phyloP scores from a whole-genome alignment of 352 stramenopile species.

The Pythium volutum region DNA sequence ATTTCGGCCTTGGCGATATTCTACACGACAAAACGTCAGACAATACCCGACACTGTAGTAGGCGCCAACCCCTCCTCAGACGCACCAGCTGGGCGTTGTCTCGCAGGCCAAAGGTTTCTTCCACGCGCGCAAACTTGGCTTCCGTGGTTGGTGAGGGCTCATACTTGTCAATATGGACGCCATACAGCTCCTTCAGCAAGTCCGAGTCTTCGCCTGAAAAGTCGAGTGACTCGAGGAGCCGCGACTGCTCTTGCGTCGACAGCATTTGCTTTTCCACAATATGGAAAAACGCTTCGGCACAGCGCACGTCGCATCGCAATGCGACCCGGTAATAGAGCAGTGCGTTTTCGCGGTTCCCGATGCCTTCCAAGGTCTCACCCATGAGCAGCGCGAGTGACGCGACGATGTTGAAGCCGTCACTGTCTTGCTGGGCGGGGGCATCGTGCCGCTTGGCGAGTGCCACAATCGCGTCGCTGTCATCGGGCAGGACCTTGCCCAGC shows the following conservation, averaged over 20 bases:
- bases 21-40: conserved; percentile 23
- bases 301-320: conserved; percentile 81
- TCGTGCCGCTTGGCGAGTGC: conserved; percentile 41
- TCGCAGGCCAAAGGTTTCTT: conserved; percentile 49
- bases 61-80: background rate
- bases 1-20: conserved; percentile 73
- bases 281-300: conserved; percentile 72
- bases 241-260: conserved; percentile 56
- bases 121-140: conserved; percentile 60
- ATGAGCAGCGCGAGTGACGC: conserved; percentile 76
- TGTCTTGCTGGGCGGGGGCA: conserved; percentile 2
- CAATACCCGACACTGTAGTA: background rate
- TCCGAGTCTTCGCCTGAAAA: conserved; percentile 62
- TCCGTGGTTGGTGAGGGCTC: conserved; percentile 44
- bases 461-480: conserved; percentile 55
- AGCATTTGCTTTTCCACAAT: conserved; percentile 88
- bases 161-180: conserved; percentile 76
- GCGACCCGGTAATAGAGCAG: conserved; percentile 71
- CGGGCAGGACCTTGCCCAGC: conserved; percentile 52
- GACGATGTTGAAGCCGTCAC: conserved; percentile 64
- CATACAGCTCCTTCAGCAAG: conserved; percentile 61
- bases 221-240: conserved; percentile 64
- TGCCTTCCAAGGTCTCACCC: conserved; percentile 77
- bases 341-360: conserved; percentile 83
- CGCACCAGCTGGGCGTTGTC: conserved; percentile 72